Evolutionary conservation across 257 asterid genomes (phyloP).

Genomic region (Linaria vulgaris): DNA sequence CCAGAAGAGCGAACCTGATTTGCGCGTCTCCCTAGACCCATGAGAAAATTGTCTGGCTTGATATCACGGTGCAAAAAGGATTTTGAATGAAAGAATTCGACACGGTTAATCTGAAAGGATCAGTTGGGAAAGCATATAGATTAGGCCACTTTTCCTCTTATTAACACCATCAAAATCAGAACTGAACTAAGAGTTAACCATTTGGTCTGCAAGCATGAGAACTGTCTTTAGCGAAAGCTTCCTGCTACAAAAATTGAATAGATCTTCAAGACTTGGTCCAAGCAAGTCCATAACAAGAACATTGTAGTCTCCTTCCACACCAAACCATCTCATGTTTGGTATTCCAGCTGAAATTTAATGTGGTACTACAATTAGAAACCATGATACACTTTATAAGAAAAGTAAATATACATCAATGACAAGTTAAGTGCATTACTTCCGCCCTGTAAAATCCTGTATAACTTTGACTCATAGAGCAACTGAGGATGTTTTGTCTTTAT

Average conservation of each 20-base stretch:
- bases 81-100: constrained; percentile 60
- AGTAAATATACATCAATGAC: constrained; percentile 24
- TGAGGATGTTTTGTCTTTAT: constrained; percentile 69
- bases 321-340: constrained; percentile 62
- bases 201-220: constrained; percentile 84
- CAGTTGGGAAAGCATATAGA: background rate
- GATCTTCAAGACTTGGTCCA: constrained; percentile 80
- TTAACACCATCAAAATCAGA: background rate
- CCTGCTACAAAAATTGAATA: constrained; percentile 66
- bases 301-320: constrained; percentile 73
- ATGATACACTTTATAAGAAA: background rate
- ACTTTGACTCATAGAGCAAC: constrained; percentile 60
- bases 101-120: constrained; percentile 49
- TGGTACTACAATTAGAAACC: constrained; percentile 7
- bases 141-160: background rate
- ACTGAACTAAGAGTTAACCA: constrained; percentile 34
- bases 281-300: constrained; percentile 70
- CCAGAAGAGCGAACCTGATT: constrained; percentile 47
- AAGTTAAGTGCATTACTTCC: constrained; percentile 47
- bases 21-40: constrained; percentile 76
- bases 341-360: constrained; percentile 49
- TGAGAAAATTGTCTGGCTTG: constrained; percentile 75
- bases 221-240: constrained; percentile 68
- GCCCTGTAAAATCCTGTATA: constrained; percentile 65
- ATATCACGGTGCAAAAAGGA: constrained; percentile 72